Evolutionary conservation across 345 rosid species (phyloP).

Genomic region (Citrus medica): DNA sequence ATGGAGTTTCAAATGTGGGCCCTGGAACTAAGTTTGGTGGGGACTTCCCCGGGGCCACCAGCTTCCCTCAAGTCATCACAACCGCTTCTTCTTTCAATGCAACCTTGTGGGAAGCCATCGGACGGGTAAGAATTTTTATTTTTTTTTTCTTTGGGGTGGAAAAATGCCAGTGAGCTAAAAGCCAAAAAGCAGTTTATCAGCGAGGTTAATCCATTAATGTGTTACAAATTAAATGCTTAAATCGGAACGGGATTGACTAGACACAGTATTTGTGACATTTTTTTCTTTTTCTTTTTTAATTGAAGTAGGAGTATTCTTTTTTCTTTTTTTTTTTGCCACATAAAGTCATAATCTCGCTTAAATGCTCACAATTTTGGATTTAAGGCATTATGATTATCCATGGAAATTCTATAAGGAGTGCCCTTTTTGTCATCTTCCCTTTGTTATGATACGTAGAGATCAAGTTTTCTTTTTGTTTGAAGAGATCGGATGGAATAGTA

Average conservation of each 20-base stretch:
- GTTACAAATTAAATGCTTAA: no score
- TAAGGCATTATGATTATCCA: not conserved
- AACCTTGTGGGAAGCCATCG: conserved; percentile 80
- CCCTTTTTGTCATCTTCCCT: not conserved
- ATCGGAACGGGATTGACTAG: no score
- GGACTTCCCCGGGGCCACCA: conserved; percentile 69
- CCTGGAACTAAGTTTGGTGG: conserved; percentile 70
- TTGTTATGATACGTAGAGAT: not conserved
- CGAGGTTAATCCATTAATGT: no score
- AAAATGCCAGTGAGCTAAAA: no score
- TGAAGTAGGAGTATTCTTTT: no score
- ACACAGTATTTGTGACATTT: no score
- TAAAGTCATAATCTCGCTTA: not conserved
- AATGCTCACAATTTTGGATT: not conserved
- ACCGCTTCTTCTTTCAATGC: conserved; percentile 86
- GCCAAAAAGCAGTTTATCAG: no score
- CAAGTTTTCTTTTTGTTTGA: not conserved
- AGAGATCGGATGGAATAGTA: not conserved
- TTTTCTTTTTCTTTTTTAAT: no score
- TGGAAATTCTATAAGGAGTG: not conserved
- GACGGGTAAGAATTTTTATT: conserved; percentile 44
- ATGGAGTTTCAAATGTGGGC: conserved; percentile 83
- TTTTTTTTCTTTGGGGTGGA: no score
- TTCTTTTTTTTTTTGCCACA: no score
- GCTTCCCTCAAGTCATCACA: conserved; percentile 90